A percentile compares a stretch with the other conserved stretches of the same genome.
Conservation (phyloP, 495 filamentous ascomycete species). For the Lentithecium fluviatile region DNA sequence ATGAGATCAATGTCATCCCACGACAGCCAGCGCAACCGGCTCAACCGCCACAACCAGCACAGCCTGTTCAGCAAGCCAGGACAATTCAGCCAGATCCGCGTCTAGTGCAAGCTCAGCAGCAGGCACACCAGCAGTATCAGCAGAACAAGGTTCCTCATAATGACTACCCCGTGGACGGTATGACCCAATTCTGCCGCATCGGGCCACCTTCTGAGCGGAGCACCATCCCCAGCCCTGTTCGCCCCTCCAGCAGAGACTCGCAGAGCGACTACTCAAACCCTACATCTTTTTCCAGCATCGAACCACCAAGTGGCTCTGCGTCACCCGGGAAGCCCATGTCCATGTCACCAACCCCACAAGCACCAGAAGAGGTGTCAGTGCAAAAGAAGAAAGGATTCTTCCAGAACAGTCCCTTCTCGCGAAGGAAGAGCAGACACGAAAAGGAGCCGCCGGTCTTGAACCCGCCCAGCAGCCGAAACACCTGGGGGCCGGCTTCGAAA, state of each 20-base stretch:
- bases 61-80: slow-evolving; percentile 44
- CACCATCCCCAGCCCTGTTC: slow-evolving; percentile 67
- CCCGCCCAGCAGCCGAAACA: slow-evolving; percentile 55
- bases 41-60: slow-evolving; percentile 43
- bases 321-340: slow-evolving; percentile 66
- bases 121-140: slow-evolving; percentile 33
- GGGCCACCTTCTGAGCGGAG: slow-evolving; percentile 82
- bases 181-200: slow-evolving; percentile 96
- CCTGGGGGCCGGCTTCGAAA: slow-evolving; percentile 55
- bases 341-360: slow-evolving; percentile 44
- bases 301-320: slow-evolving; percentile 56
- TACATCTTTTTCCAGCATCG: slow-evolving; percentile 82
- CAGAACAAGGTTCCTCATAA: slow-evolving; percentile 79
- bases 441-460: slow-evolving; percentile 58
- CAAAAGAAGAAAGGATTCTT: slow-evolving; percentile 94
- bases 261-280: slow-evolving; percentile 89
- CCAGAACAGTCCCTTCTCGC: slow-evolving; percentile 84
- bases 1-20: neutral
- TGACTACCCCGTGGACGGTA: slow-evolving; percentile 91
- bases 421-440: slow-evolving; percentile 83
- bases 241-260: slow-evolving; percentile 84
- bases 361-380: slow-evolving; percentile 60
- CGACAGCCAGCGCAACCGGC: neutral
- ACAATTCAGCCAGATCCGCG: slow-evolving; percentile 35
- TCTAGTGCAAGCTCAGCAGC: slow-evolving; percentile 43